These are phyloP conservation scores for Oxytropis ochrocephala DNA, from an alignment of 306 rosid genomes.

Conservation along the genomic window DNA sequence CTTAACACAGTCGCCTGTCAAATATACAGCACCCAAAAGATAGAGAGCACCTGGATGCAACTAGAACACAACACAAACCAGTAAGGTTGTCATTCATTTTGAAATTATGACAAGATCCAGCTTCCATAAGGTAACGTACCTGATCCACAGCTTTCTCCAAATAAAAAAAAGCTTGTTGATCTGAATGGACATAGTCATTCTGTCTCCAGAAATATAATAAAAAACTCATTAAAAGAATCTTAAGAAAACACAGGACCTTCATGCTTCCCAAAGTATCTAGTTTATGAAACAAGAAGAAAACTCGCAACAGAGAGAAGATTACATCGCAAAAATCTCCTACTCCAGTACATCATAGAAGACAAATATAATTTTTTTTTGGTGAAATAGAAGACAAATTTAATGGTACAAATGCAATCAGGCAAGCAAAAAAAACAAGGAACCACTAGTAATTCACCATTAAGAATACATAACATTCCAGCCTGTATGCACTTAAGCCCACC, in stretches of 20 bases:
- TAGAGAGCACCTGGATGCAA: conserved; percentile 94
- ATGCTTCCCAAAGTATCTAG: neutral
- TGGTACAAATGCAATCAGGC: neutral
- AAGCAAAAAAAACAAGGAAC: neutral
- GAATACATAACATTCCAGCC: neutral
- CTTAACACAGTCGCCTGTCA: conserved; percentile 80
- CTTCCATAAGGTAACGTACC: conserved; percentile 42
- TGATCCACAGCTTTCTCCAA: conserved; percentile 93
- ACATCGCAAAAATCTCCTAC: neutral
- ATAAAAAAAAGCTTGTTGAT: conserved; percentile 89
- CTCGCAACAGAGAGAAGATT: neutral
- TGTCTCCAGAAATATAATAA: conserved; percentile 14
- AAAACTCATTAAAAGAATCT: neutral
- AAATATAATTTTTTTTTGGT: neutral
- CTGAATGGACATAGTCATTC: conserved; percentile 78
- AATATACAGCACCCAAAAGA: conserved; percentile 83
- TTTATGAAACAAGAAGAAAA: neutral
- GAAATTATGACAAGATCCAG: conserved; percentile 12
- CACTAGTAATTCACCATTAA: neutral
- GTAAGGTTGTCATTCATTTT: conserved; percentile 28
- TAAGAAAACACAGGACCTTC: neutral
- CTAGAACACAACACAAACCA: conserved; percentile 39
- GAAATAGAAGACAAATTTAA: neutral
- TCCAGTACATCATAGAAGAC: neutral
- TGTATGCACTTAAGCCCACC: neutral